Percentiles rank a stretch among this genome's conserved stretches.
Conservation (phyloP, 1,139 yeast genomes). For the Suhomyces anneliseae region DNA sequence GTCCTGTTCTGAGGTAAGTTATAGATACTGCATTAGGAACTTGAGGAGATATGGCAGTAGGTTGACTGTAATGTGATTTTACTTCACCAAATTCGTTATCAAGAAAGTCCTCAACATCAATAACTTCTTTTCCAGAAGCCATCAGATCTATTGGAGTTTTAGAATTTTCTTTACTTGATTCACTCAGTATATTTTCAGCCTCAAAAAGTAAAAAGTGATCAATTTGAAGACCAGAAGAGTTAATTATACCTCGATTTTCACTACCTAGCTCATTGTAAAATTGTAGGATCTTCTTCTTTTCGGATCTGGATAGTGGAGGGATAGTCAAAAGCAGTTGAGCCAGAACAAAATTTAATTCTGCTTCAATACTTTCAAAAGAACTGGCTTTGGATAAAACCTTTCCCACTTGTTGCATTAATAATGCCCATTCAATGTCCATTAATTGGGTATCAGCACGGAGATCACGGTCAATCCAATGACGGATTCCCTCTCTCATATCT, state of each 20-base stretch:
- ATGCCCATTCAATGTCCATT: neutral
- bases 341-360: neutral
- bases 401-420: neutral
- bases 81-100: neutral
- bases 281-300: neutral
- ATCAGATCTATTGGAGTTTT: neutral
- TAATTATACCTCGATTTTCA: neutral
- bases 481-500: neutral
- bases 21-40: neutral
- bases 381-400: neutral
- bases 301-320: neutral
- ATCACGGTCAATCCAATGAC: neutral
- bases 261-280: neutral
- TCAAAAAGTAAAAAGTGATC: neutral
- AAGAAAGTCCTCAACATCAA: neutral
- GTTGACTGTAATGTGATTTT: neutral
- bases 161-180: neutral
- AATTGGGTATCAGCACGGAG: neutral
- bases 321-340: neutral
- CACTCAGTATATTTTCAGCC: neutral
- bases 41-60: neutral
- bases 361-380: neutral
- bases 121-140: neutral
- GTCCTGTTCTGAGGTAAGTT: slow-evolving; percentile 1
- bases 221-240: neutral